Evolutionary conservation across 2,329 filamentous ascomycete species (phyloP), one percentile per base, ranked within the genome.

Genomic region (Fusarium metavorans): DNA sequence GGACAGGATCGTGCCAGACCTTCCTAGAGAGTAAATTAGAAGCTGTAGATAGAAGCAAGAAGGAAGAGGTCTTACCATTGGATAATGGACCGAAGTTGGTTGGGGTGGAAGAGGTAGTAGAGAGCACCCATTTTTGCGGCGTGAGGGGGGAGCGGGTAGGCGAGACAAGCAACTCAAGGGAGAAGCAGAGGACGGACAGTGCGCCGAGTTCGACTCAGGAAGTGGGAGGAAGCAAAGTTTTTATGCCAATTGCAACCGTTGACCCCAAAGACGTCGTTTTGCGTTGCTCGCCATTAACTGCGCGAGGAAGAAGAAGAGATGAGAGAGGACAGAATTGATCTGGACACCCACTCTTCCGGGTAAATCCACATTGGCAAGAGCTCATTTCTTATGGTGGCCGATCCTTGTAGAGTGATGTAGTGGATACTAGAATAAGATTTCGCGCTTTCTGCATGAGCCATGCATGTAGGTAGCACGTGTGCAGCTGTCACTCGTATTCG

Each of bases 1-100:
- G 95, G 23, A 98, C 95, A 14, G 97, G 93, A 74, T 97, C 95
- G 86, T 98, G 97, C 95, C 95, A 98, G 78, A 97, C 87, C 87
- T 97, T 98, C 95, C 95, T 98, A 23, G 80, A 58, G 71, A 32
- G 30, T 16, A 27, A 7, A 52, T 62, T 61, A 69, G 71, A 79
- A 34, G 13, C 20, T 41, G 37, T 23, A 25, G 25, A 25, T 10
- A 39, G 34, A 52, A 16, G 4, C 8, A 32, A 34, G 20, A 18
- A 32, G 6, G n/a, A 16, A 32, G 25, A 25, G 16, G 65, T 80
- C 87, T 77, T 88, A 97, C 95, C 95, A 98, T 92, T 98, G 95
- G 72, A 97, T 88, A 73, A 98, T 95, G 56, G 93, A 88, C 80
- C 94, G 92, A 82, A 98, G 86, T 86, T 98, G 89, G 76, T 88